Evolutionary conservation across 495 filamentous ascomycete genomes (phyloP).

Genomic region (Aspergillus carlsbadensis): DNA sequence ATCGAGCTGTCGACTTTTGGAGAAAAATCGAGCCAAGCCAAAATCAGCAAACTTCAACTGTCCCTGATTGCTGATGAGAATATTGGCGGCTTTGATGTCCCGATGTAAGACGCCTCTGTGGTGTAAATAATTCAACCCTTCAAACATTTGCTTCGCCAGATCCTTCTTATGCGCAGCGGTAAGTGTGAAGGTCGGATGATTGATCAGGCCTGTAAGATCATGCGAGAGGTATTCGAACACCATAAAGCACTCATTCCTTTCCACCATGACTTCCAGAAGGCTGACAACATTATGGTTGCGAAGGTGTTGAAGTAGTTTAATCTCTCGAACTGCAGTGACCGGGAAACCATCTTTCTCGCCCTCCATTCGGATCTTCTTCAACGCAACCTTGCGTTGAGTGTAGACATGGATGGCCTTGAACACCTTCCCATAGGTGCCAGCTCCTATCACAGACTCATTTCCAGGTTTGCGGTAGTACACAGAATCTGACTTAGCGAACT

Average conservation of each 20-base stretch:
- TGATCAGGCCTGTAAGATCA: slow-evolving; percentile 83
- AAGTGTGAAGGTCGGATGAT: slow-evolving; percentile 90
- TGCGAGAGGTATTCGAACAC: slow-evolving; percentile 99
- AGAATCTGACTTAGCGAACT: slow-evolving; percentile 75
- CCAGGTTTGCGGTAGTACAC: slow-evolving; percentile 91
- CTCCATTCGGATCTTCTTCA: slow-evolving; percentile 95
- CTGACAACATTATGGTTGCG: slow-evolving; percentile 88
- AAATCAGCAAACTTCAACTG: slow-evolving; percentile 95
- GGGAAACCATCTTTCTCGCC: slow-evolving; percentile 97
- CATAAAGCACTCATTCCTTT: slow-evolving; percentile 99
- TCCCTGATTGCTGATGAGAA: slow-evolving; percentile 84
- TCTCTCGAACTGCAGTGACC: slow-evolving; percentile 93
- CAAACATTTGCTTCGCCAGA: slow-evolving; percentile 89
- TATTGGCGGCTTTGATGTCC: slow-evolving; percentile 94
- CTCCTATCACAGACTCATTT: slow-evolving; percentile 91
- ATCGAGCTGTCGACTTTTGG: slow-evolving; percentile 87
- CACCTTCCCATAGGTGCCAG: slow-evolving; percentile 94
- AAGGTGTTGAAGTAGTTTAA: slow-evolving; percentile 94
- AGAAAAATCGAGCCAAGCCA: slow-evolving; percentile 94
- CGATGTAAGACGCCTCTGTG: slow-evolving; percentile 91
- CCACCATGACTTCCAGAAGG: slow-evolving; percentile 88
- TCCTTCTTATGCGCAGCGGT: slow-evolving; percentile 89
- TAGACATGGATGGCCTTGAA: slow-evolving; percentile 98
- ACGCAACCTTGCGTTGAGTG: slow-evolving; percentile 82
- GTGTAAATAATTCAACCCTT: slow-evolving; percentile 92